These are phyloP conservation scores for Peronosclerospora sorghi DNA, from an alignment of 352 stramenopile genomes.

Conservation along the genomic window DNA sequence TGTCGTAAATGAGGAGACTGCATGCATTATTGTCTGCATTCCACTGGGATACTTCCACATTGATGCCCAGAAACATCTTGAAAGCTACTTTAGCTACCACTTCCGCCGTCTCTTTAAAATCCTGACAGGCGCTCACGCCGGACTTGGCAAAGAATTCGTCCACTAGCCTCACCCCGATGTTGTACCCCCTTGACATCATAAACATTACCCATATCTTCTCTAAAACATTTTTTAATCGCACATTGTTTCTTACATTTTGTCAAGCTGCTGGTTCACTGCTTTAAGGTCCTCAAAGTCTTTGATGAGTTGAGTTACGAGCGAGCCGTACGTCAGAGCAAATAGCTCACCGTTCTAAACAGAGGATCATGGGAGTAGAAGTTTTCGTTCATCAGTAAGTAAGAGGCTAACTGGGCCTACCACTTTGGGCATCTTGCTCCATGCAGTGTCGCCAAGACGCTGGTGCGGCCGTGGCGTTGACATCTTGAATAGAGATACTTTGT, in stretches of 20 bases:
- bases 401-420: constrained; percentile 33
- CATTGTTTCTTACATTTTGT: constrained; percentile 72
- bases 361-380: no score
- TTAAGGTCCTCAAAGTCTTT: constrained; percentile 94
- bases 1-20: constrained; percentile 92
- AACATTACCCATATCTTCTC: not conserved
- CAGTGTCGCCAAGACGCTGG: constrained; percentile 60
- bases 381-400: not conserved
- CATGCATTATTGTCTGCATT: constrained; percentile 82
- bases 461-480: constrained; percentile 52
- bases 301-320: constrained; percentile 91
- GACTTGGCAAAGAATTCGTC: constrained; percentile 98
- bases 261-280: constrained; percentile 92
- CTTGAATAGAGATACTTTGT: not conserved
- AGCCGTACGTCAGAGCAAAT: constrained; percentile 96
- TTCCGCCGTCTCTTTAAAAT: constrained; percentile 91
- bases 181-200: constrained; percentile 77
- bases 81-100: constrained; percentile 94
- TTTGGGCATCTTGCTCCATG: constrained; percentile 93
- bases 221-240: not conserved
- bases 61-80: constrained; percentile 97
- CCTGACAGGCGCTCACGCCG: constrained; percentile 59
- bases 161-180: constrained; percentile 93
- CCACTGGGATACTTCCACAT: constrained; percentile 85
- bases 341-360: constrained; percentile 88